These are phyloP conservation scores for Parietaria judaica DNA, from an alignment of 306 rosid genomes.

Conservation along the genomic window DNA sequence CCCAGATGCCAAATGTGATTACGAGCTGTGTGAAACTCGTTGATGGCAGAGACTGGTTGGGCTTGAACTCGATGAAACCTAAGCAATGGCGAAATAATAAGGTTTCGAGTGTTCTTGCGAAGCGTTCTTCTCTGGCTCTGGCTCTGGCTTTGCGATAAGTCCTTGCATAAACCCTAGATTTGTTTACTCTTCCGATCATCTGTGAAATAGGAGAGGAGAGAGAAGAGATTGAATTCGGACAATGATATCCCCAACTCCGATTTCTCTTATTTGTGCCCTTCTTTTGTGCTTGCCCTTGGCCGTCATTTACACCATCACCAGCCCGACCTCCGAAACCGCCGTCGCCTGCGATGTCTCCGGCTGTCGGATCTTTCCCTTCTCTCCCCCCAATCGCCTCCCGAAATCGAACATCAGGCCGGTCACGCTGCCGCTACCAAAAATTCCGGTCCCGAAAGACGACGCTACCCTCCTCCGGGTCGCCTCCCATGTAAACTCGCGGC, in stretches of 20 bases:
- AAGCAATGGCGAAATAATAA: neutral
- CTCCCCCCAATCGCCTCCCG: neutral
- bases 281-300: conserved; percentile 57
- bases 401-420: neutral
- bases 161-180: neutral
- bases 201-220: neutral
- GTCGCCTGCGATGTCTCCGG: neutral
- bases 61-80: neutral
- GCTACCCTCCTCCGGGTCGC: conserved; percentile 27
- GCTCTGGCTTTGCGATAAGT: neutral
- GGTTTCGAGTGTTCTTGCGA: neutral
- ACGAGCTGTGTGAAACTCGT: neutral
- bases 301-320: conserved; percentile 41
- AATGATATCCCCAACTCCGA: conserved; percentile 49
- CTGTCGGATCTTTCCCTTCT: neutral
- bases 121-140: neutral
- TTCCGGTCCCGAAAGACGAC: conserved; percentile 23
- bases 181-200: neutral
- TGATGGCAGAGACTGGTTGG: neutral
- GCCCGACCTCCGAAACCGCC: conserved; percentile 10
- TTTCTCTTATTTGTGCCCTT: conserved; percentile 43
- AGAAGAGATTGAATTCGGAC: neutral
- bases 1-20: neutral
- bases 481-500: conserved; percentile 26
- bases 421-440: neutral